Base-by-base conservation (phyloP, 164 flowering plant genomes). In the Macadamia integrifolia region DNA sequence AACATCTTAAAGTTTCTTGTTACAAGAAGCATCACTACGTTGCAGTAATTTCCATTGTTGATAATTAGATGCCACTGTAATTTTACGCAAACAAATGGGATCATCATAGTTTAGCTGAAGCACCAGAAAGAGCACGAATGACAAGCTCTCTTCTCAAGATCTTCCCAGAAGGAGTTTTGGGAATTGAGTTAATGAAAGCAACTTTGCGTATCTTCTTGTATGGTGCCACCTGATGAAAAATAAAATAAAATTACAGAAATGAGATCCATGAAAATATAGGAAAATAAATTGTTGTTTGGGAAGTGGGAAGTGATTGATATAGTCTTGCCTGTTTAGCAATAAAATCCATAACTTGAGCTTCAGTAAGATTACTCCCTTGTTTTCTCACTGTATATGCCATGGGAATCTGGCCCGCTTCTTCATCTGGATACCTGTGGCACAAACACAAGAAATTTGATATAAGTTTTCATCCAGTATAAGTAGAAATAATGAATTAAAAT, bases 331-430 rank as follows among this genome's bases (percentile, higher is more conserved):
- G 86, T 78, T 85, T 83, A 29, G 97, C 92, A 30, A 87, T 67
- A 65, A 77, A 86, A 56, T 86, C 90, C 84, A 85, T 89, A 35
- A 93, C 77, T 80, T 89, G 80, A 23, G 76, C 76, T 55, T 72
- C 88, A 65, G 64, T 77, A 66, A 91, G 79, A 52, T 58, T 74
- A 79, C 87, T 85, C 29, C 86, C 87, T 31, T 91, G 83, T 74
- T 80, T 78, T 73, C 96, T 82, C 57, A 93, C 97, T 44, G 89
- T 76, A 75, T 66, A 93, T 15, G 97, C 96, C 97, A 93, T 91
- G n/a, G 97, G 98, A 73, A 93, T 88, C 77, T 91, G 77, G 56
- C 98, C 97, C 18, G 90, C 93, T 64, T 88, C 93, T 76, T 93
- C 96, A 77, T 89, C 94, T n/a, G 97, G 97, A 71, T 86, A 91